Base-by-base conservation (phyloP, 2,329 filamentous ascomycete genomes). In the Dactylellina drechsleri region DNA sequence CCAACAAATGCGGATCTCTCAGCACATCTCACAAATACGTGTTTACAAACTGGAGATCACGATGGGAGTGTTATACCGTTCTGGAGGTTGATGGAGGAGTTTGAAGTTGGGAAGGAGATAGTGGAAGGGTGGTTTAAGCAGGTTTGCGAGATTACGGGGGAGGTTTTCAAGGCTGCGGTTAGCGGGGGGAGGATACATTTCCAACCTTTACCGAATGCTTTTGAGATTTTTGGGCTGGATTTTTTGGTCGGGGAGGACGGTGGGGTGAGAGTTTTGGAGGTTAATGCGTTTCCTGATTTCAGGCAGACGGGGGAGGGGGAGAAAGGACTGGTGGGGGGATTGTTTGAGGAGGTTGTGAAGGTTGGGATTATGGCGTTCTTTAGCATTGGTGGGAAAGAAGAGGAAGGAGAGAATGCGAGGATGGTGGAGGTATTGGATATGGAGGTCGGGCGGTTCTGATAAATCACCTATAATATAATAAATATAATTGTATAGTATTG, bases 221-320 rank as follows among this genome's bases (percentile, higher is more conserved):
- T 98, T 80, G 95, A 99, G 84, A 84, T 96, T 6, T 99, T 91
- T 81, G 95, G 95, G 0, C 82, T 98, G 49, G 95, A 99, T 81
- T 99, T 95, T 80, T 82, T 99, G 79, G 89, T 97, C 8, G 92
- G 93, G 79, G 85, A 81, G 0, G 79, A 81, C 7, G 89, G 88
- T 0, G 85, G 80, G 2, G 87, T 88, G 2, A 97, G 89, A 88
- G 81, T 99, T 79, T 84, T 99, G 67, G 95, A 99, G 84, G 87
- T 96, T 36, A 99, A 99, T 84, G 92, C 94, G 0, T 99, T 96
- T 82, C 95, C 95, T 8, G 95, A 99, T 83, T 98, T 98, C 80
- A 89, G 87, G 80, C 94, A 98, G 87, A 97, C 93, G 15, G 95
- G 95, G 0, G 86, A 86, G 6, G 90, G 91, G 67, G 82, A 96